Conservation (phyloP, 73 alveolate species). For the Paraurostyla sp. region DNA sequence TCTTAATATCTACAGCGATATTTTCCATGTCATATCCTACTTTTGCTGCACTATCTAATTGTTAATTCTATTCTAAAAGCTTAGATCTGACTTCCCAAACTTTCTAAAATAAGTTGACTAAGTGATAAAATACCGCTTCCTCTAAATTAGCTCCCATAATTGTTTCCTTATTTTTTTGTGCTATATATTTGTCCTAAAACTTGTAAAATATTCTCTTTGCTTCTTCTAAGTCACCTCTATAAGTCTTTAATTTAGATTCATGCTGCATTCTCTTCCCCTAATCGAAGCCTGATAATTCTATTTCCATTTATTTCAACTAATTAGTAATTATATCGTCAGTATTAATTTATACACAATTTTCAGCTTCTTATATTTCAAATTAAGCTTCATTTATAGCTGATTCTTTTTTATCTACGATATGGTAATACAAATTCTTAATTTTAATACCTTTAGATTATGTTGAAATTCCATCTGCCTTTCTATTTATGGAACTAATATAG, state of each 20-base stretch:
- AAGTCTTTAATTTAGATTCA: constrained; percentile 17
- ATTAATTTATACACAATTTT: not conserved
- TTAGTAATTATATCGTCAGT: too few species aligned
- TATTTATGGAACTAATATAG: constrained; percentile 21
- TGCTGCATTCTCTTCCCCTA: not conserved
- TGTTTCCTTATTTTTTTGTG: constrained; percentile 47
- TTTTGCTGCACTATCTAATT: constrained; percentile 19
- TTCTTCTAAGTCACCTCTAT: constrained; percentile 56
- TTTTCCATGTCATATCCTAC: constrained; percentile 63
- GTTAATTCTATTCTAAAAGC: constrained; percentile 1
- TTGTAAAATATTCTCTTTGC: constrained; percentile 8
- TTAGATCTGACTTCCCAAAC: constrained; percentile 30
- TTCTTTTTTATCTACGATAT: constrained; percentile 8
- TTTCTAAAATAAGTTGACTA: constrained; percentile 2
- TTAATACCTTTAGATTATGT: constrained; percentile 43
- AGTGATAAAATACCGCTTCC: constrained; percentile 25
- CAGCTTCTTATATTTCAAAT: constrained; percentile 52
- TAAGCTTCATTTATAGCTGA: constrained; percentile 38
- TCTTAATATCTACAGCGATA: constrained; percentile 30
- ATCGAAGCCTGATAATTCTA: constrained; percentile 18
- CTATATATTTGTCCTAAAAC: not conserved
- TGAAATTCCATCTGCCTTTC: constrained; percentile 15
- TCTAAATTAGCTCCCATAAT: constrained; percentile 64
- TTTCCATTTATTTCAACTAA: constrained; percentile 50
- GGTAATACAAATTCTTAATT: not conserved